These are phyloP conservation scores for Cinnamomum micranthum DNA, from an alignment of 164 flowering plant species.

Conservation along the genomic window DNA sequence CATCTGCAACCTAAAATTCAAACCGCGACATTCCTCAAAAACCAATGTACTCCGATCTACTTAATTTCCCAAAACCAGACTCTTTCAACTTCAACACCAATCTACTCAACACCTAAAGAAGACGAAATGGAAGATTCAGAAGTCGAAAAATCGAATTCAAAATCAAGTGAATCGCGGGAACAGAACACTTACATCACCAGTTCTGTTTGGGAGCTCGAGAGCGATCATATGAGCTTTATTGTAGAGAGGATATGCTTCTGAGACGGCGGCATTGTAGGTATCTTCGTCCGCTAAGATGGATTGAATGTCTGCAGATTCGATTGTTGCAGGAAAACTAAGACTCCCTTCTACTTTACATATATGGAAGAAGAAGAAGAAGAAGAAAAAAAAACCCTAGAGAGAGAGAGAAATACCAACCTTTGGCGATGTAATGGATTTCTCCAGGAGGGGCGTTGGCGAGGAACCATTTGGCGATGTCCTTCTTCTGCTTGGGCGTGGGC, in stretches of 20 bases:
- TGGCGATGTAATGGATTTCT: conserved; percentile 91
- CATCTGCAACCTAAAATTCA: no score
- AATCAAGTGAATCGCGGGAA: neutral
- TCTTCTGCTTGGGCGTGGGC: conserved; percentile 45
- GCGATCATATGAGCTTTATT: conserved; percentile 82
- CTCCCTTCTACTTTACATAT: neutral
- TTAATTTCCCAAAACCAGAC: neutral
- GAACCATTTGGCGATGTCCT: conserved; percentile 94
- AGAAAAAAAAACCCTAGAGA: neutral
- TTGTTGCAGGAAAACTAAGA: neutral
- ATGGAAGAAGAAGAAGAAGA: neutral
- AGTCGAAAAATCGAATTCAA: no score
- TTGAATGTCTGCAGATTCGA: conserved; percentile 45
- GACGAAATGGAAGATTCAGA: no score
- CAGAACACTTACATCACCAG: conserved; percentile 64
- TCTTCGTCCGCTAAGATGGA: conserved; percentile 58
- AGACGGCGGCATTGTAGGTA: conserved; percentile 60
- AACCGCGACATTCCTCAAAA: no score
- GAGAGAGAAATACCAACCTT: conserved; percentile 43
- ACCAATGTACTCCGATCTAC: no score
- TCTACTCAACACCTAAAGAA: no score
- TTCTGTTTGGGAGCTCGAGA: conserved; percentile 62
- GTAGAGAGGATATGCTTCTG: conserved; percentile 78
- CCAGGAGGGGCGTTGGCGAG: conserved; percentile 91
- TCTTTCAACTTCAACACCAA: neutral